Evolutionary conservation across 257 asterid species (phyloP).

Genomic region (Solanum piurae): DNA sequence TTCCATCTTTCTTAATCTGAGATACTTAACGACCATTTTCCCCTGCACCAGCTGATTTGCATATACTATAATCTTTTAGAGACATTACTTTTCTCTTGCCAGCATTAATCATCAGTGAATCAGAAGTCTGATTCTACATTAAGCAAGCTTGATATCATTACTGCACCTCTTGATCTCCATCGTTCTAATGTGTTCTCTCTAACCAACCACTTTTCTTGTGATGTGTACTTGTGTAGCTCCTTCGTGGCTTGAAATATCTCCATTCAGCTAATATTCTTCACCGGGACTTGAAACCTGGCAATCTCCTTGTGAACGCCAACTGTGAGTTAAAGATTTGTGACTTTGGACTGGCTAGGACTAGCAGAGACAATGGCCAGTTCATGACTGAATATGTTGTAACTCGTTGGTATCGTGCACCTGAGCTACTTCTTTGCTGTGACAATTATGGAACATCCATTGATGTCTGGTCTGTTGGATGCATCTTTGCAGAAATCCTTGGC

Average conservation of each 20-base stretch:
- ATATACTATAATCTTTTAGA: not conserved
- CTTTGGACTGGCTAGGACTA: slow-evolving; percentile 40
- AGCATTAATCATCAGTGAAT: not conserved
- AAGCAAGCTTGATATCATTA: not conserved
- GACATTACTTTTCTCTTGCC: not conserved
- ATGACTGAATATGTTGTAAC: slow-evolving; percentile 46
- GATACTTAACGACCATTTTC: not conserved
- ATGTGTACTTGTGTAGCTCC: slow-evolving; percentile 14
- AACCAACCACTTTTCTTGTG: not conserved
- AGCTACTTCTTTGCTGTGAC: slow-evolving; percentile 32
- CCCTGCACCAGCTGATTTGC: not conserved
- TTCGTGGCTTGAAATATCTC: slow-evolving; percentile 31
- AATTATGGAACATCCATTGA: slow-evolving; percentile 33
- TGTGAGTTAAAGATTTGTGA: slow-evolving; percentile 40
- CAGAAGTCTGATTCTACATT: not conserved
- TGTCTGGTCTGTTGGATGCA: slow-evolving; percentile 41
- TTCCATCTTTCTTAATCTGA: not conserved
- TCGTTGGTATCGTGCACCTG: slow-evolving; percentile 43
- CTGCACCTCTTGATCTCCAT: not conserved
- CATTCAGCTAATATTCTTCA: slow-evolving; percentile 42
- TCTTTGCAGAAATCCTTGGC: slow-evolving; percentile 35
- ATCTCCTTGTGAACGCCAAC: slow-evolving; percentile 32
- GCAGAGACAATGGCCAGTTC: slow-evolving; percentile 31
- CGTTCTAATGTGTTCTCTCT: not conserved
- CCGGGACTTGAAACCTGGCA: slow-evolving; percentile 40